These are phyloP conservation scores for Linnemannia exigua DNA, from an alignment of 192 early-diverging fungal species.

Conservation along the genomic window DNA sequence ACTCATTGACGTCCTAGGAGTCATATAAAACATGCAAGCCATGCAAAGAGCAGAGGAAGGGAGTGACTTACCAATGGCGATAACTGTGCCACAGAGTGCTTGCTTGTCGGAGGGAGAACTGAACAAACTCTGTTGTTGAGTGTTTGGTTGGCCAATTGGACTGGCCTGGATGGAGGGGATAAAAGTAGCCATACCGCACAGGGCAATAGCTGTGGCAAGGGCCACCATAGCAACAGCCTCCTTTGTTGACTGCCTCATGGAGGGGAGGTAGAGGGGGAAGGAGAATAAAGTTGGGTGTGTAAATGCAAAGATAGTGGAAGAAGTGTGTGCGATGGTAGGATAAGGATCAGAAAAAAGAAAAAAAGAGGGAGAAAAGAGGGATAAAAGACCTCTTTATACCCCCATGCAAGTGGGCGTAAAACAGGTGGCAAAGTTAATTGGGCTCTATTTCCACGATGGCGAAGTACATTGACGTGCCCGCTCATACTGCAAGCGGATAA, in stretches of 20 bases:
- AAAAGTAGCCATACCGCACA: not conserved
- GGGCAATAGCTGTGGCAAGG: not conserved
- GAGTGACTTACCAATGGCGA: not conserved
- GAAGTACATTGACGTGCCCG: no score
- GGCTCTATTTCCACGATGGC: no score
- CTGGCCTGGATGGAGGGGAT: not conserved
- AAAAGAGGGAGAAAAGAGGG: no score
- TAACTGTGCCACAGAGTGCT: not conserved
- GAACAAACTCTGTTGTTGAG: not conserved
- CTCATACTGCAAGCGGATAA: no score
- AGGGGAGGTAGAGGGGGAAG: not conserved
- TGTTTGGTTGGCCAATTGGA: not conserved
- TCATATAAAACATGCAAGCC: not conserved
- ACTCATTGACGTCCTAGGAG: not conserved
- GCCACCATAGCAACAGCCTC: not conserved
- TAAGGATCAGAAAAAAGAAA: no score
- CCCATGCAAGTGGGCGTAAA: no score
- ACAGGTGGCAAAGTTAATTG: no score
- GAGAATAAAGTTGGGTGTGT: not conserved
- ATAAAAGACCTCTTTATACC: no score
- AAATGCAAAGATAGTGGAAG: not conserved
- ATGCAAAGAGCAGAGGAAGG: not conserved
- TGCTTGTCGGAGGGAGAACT: not conserved
- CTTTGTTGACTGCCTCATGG: not conserved
- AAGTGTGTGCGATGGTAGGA: no score